Conservation (phyloP, 495 filamentous ascomycete species). For the Paragyromitra xinjiangensis region DNA sequence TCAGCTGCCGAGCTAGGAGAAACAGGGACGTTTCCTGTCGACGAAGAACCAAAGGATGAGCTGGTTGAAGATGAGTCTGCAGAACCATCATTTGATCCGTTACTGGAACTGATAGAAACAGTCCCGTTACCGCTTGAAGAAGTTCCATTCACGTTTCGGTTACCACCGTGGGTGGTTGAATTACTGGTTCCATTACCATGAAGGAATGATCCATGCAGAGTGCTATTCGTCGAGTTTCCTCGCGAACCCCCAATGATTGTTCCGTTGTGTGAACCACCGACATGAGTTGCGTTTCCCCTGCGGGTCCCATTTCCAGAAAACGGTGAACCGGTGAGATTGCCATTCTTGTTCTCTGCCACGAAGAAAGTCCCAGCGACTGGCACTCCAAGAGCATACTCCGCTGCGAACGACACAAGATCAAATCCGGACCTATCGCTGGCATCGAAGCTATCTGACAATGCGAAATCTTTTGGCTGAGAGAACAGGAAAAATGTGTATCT, state of each 20-base stretch:
- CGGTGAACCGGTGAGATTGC: background rate
- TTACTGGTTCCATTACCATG: constrained; percentile 29
- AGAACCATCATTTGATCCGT: background rate
- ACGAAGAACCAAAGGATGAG: constrained; percentile 1
- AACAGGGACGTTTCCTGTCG: constrained; percentile 19
- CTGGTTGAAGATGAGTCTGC: background rate
- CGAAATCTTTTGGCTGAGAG: constrained; percentile 18
- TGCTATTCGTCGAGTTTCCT: constrained; percentile 29
- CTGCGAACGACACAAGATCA: constrained; percentile 20
- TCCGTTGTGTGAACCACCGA: constrained; percentile 13
- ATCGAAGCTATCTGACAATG: constrained; percentile 12
- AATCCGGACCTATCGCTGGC: constrained; percentile 10
- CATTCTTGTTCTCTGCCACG: constrained; percentile 15
- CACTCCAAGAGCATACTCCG: constrained; percentile 15
- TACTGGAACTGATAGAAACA: background rate
- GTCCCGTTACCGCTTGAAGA: background rate
- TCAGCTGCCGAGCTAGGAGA: constrained; percentile 7
- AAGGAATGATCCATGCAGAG: constrained; percentile 10
- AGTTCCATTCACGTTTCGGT: constrained; percentile 23
- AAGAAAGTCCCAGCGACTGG: constrained; percentile 35
- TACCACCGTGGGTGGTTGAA: constrained; percentile 9
- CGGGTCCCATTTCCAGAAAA: constrained; percentile 15
- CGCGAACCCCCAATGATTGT: background rate
- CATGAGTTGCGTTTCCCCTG: background rate
- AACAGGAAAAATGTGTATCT: constrained; percentile 31